These are phyloP conservation scores for Podospora tetraspora DNA, from an alignment of 495 filamentous ascomycete genomes.

Conservation along the genomic window DNA sequence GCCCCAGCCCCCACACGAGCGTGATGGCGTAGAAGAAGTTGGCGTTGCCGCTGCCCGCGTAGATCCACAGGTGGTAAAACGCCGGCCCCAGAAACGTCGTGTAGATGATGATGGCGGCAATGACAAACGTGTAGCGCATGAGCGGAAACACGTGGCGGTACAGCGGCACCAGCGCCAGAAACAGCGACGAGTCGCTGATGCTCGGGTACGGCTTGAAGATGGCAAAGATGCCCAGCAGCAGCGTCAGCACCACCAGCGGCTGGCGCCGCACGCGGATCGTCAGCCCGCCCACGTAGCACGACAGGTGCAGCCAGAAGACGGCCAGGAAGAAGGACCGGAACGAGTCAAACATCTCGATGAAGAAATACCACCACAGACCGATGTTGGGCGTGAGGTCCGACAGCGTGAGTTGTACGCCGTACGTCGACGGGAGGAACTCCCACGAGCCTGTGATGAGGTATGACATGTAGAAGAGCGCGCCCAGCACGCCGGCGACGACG, in stretches of 20 bases:
- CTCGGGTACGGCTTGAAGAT: constrained; percentile 97
- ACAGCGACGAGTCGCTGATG: constrained; percentile 79
- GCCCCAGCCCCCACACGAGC: constrained; percentile 87
- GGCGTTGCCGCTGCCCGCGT: constrained; percentile 93
- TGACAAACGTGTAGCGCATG: constrained; percentile 90
- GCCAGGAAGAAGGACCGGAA: constrained; percentile 96
- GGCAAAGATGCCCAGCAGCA: constrained; percentile 78
- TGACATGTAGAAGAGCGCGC: constrained; percentile 61
- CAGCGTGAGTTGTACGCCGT: constrained; percentile 84
- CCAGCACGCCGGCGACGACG: constrained; percentile 45
- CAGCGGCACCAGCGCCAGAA: constrained; percentile 75
- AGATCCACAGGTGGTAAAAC: constrained; percentile 98
- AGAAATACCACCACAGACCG: constrained; percentile 99
- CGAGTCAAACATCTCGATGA: constrained; percentile 98
- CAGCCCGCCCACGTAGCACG: constrained; percentile 78
- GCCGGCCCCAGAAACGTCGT: constrained; percentile 83
- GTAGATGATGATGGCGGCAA: constrained; percentile 75
- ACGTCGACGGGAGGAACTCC: constrained; percentile 82
- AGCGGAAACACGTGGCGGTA: constrained; percentile 92
- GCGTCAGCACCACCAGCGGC: constrained; percentile 76
- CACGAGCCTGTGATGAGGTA: constrained; percentile 72
- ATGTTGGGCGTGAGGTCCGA: constrained; percentile 93
- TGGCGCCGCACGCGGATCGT: constrained; percentile 74
- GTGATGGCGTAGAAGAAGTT: constrained; percentile 99
- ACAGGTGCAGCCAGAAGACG: constrained; percentile 94